A percentile compares a stretch with the other conserved stretches of the same genome.
Evolutionary conservation across 2,329 filamentous ascomycete genomes (phyloP).

Genomic region (Triangularia setosa): DNA sequence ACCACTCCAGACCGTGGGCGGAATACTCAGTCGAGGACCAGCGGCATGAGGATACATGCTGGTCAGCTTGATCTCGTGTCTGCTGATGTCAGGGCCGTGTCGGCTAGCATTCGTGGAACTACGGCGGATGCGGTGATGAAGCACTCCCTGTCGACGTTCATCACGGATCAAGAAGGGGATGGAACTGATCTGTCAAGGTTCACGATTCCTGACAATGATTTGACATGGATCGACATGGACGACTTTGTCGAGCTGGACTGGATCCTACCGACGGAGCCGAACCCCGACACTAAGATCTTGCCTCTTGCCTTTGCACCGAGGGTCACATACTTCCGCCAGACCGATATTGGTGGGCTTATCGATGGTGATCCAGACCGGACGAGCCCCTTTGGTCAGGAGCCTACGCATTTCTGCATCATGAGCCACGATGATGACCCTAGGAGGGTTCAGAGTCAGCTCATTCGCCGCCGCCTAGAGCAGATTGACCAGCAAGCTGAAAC

Average conservation of each 20-base stretch:
- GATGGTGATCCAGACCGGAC: conserved; percentile 76
- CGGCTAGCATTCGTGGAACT: conserved; percentile 80
- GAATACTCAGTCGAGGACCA: conserved; percentile 75
- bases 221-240: conserved; percentile 98
- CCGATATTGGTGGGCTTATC: conserved; percentile 79
- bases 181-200: conserved; percentile 79
- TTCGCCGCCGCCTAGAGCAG: conserved; percentile 73
- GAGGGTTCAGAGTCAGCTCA: conserved; percentile 79
- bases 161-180: conserved; percentile 51
- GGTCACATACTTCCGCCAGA: conserved; percentile 95
- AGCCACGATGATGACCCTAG: conserved; percentile 84
- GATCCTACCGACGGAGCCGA: conserved; percentile 85
- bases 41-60: conserved; percentile 91
- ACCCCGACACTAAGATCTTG: conserved; percentile 90
- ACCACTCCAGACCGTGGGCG: conserved; percentile 73
- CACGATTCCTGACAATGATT: conserved; percentile 90
- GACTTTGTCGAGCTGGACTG: conserved; percentile 98
- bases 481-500: conserved; percentile 73
- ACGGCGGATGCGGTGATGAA: conserved; percentile 71
- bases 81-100: conserved; percentile 89
- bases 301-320: conserved; percentile 90
- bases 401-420: conserved; percentile 94
- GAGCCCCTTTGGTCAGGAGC: conserved; percentile 88
- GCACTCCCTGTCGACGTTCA: conserved; percentile 48
- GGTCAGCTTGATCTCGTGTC: conserved; percentile 88